phyloP scores from a whole-genome alignment of 2,329 filamentous ascomycete species.

The Ophiostoma australiae region DNA sequence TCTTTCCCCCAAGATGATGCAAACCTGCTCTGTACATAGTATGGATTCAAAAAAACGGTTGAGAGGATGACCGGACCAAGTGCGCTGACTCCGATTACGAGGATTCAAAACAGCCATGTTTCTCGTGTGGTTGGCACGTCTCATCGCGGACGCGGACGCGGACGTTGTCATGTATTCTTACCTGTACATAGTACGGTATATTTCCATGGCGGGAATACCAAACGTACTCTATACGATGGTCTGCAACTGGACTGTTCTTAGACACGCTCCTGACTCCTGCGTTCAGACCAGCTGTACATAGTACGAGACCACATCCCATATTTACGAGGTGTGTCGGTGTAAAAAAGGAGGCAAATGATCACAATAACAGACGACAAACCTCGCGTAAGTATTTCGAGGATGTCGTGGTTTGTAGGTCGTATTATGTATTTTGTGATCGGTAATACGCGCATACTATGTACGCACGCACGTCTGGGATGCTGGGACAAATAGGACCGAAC shows the following conservation, averaged over 20 bases:
- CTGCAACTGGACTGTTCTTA: background rate
- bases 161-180: background rate
- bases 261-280: slow-evolving; percentile 13
- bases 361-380: background rate
- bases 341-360: background rate
- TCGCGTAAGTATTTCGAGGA: background rate
- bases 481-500: slow-evolving; percentile 8
- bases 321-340: slow-evolving; percentile 1
- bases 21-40: background rate
- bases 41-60: background rate
- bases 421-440: background rate
- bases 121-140: slow-evolving; percentile 3
- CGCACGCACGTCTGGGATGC: background rate
- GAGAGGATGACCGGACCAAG: background rate
- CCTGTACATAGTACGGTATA: background rate
- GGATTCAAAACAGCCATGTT: slow-evolving; percentile 1
- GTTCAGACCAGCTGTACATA: background rate
- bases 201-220: background rate
- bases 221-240: background rate
- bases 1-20: background rate
- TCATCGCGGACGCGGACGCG: background rate
- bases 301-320: background rate
- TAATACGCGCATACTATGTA: background rate
- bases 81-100: background rate
- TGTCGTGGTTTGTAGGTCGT: too few species aligned